A percentile compares a stretch with the other conserved stretches of the same genome.
These are phyloP conservation scores for Neotropicomus parvogracilis DNA, from an alignment of 1,284 basidiomycete species.

Conservation along the genomic window DNA sequence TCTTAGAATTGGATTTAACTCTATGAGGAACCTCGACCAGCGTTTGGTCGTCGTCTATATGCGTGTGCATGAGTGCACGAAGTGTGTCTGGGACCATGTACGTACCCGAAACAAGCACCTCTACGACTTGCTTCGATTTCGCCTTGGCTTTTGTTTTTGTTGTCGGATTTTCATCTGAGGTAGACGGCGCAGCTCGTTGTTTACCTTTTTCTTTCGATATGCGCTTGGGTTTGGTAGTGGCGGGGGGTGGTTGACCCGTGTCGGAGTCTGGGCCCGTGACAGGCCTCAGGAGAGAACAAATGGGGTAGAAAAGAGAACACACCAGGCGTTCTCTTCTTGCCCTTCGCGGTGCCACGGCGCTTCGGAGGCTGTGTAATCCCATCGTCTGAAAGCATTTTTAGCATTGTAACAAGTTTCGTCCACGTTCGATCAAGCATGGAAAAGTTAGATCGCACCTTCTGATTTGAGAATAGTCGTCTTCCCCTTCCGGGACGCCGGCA, in stretches of 20 bases:
- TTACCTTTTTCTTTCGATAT: conserved; percentile 14
- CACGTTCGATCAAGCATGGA: not conserved
- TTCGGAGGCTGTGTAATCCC: conserved; percentile 10
- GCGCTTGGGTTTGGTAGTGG: conserved; percentile 3
- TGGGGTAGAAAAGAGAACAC: not conserved
- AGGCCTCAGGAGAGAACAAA: not conserved
- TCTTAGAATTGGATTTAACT: conserved; percentile 5
- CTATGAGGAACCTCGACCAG: conserved; percentile 24
- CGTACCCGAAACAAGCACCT: conserved; percentile 18
- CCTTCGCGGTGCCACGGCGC: conserved; percentile 17
- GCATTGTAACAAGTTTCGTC: too few relatives aligned
- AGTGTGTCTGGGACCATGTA: not conserved
- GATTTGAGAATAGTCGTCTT: conserved; percentile 13
- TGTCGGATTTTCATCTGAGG: conserved; percentile 4
- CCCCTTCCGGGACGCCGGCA: conserved; percentile 11
- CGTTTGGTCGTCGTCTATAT: conserved; percentile 28
- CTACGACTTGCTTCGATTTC: conserved; percentile 9
- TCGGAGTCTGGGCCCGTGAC: conserved; percentile 2
- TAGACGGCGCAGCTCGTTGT: conserved; percentile 1
- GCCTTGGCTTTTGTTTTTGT: conserved; percentile 5
- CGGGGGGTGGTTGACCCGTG: not conserved
- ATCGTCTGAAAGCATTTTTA: conserved; percentile 1
- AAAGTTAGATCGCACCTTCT: conserved; percentile 7
- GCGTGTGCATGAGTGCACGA: not conserved
- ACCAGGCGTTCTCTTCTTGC: conserved; percentile 12